These are phyloP conservation scores for Colletotrichum sp. DNA, from an alignment of 2,329 filamentous ascomycete genomes.

Conservation along the genomic window DNA sequence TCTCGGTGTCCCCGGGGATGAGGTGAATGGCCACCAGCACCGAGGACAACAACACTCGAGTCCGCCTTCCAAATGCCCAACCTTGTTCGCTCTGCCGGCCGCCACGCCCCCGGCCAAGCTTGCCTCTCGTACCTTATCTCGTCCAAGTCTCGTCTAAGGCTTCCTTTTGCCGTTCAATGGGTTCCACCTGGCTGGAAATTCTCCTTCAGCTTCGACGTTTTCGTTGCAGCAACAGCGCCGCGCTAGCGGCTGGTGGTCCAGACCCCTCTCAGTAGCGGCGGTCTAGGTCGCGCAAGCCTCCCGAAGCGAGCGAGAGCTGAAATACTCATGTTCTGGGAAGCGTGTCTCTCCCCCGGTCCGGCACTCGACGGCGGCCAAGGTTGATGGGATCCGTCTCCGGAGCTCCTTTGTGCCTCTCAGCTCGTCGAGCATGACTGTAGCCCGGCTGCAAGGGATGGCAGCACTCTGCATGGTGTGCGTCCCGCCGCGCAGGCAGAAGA, in stretches of 20 bases:
- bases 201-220: constrained; percentile 14
- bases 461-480: neutral
- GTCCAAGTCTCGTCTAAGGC: neutral
- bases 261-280: neutral
- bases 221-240: neutral
- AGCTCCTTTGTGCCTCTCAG: neutral
- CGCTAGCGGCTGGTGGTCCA: neutral
- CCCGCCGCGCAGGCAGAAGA: neutral
- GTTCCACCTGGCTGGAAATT: neutral
- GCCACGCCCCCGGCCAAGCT: neutral
- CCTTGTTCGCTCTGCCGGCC: neutral
- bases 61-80: neutral
- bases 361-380: neutral
- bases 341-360: neutral
- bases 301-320: neutral
- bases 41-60: neutral
- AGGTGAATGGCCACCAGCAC: neutral
- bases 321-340: neutral
- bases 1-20: neutral
- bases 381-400: neutral
- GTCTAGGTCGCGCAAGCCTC: neutral
- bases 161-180: neutral
- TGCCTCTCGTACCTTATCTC: neutral
- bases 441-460: neutral
- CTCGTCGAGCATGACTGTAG: neutral